Percentiles rank a stretch among this genome's conserved stretches.
These are phyloP conservation scores for Naganishia vishniacii DNA, from an alignment of 768 basidiomycete species.

Conservation along the genomic window DNA sequence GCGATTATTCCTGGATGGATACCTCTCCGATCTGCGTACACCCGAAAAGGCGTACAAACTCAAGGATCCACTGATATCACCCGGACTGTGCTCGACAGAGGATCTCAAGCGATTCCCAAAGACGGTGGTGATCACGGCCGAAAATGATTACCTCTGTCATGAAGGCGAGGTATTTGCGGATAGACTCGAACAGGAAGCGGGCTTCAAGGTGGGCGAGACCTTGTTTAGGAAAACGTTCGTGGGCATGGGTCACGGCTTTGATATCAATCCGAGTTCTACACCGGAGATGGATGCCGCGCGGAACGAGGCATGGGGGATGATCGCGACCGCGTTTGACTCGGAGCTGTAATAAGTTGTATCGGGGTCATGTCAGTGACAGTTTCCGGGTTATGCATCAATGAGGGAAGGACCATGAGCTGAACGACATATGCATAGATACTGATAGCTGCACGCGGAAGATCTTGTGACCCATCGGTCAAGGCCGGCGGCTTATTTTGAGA, in stretches of 20 bases:
- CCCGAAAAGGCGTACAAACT: slow-evolving; percentile 18
- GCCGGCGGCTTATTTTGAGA: not conserved
- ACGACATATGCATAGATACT: too few species aligned
- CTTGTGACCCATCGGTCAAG: not conserved
- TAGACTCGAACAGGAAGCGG: slow-evolving; percentile 24
- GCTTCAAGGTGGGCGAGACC: slow-evolving; percentile 10
- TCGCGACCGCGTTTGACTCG: slow-evolving; percentile 17
- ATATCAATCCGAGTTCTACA: slow-evolving; percentile 18
- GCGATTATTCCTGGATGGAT: slow-evolving; percentile 25
- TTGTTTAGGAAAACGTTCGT: slow-evolving; percentile 22
- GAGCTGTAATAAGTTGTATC: slow-evolving; percentile 2
- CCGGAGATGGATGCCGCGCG: slow-evolving; percentile 20
- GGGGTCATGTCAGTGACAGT: not conserved
- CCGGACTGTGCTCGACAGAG: slow-evolving; percentile 22
- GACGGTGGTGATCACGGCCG: slow-evolving; percentile 22
- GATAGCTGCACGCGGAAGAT: not conserved
- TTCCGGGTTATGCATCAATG: not conserved
- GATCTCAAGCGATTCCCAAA: slow-evolving; percentile 22
- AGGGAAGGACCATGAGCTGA: too few species aligned
- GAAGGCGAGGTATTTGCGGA: slow-evolving; percentile 28
- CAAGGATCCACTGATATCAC: slow-evolving; percentile 20
- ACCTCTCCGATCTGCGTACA: slow-evolving; percentile 20
- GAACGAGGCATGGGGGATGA: slow-evolving; percentile 28
- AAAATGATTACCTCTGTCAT: slow-evolving; percentile 25
- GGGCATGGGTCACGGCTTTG: slow-evolving; percentile 25